A percentile compares a stretch with the other conserved stretches of the same genome.
These are phyloP conservation scores for Trypanosoma rangeli DNA, from an alignment of 208 protist genomes.

Conservation along the genomic window DNA sequence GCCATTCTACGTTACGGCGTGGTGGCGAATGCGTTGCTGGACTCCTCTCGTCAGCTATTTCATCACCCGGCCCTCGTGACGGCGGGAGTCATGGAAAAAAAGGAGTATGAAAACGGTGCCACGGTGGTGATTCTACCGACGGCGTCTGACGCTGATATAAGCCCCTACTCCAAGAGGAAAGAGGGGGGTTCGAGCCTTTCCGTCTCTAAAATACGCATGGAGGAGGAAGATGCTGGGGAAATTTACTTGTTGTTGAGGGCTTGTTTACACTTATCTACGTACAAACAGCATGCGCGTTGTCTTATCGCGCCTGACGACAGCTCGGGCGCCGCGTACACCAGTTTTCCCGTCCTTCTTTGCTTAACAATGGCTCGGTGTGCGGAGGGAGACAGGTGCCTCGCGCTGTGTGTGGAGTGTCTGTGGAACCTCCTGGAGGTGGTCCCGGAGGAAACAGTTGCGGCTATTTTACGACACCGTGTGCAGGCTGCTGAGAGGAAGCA, in stretches of 20 bases:
- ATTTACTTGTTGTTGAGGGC: conserved; percentile 24
- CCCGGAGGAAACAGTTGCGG: conserved; percentile 32
- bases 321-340: not conserved
- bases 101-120: not conserved
- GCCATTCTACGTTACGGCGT: conserved; percentile 4
- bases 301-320: conserved; percentile 3
- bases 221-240: conserved; percentile 21
- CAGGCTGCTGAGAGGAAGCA: not conserved
- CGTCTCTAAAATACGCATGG: conserved; percentile 9
- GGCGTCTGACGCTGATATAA: not conserved
- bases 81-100: not conserved
- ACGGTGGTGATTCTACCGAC: not conserved
- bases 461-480: conserved; percentile 35
- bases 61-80: not conserved
- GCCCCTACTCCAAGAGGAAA: not conserved
- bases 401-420: conserved; percentile 57
- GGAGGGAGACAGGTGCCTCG: conserved; percentile 40
- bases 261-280: conserved; percentile 25
- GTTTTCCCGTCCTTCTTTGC: conserved; percentile 35
- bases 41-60: conserved; percentile 11
- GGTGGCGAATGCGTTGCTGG: conserved; percentile 17
- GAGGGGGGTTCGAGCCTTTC: not conserved
- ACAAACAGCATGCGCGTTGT: conserved; percentile 26
- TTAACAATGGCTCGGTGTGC: conserved; percentile 33
- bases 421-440: conserved; percentile 43